Conservation (phyloP, 176 grass and related monocot genomes). For the Hordeum marinum region DNA sequence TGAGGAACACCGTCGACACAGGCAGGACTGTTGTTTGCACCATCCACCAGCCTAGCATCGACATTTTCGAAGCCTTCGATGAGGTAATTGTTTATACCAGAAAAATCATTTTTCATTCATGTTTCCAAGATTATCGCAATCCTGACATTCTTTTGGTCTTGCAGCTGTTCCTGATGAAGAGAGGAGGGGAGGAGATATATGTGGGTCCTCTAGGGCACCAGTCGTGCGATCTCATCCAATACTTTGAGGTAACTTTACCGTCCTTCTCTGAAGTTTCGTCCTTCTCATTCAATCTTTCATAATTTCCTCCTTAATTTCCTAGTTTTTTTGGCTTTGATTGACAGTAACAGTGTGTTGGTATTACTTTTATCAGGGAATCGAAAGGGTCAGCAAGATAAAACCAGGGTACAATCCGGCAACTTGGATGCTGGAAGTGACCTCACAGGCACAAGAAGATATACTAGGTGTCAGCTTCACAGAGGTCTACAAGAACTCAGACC, state of each 20-base stretch:
- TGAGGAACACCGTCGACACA: conserved; percentile 61
- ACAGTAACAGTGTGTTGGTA: not conserved
- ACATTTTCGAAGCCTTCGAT: conserved; percentile 67
- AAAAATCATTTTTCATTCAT: not conserved
- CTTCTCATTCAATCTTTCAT: not conserved
- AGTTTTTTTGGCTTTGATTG: not conserved
- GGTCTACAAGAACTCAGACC: conserved; percentile 50
- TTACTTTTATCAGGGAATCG: conserved; percentile 31
- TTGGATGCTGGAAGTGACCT: conserved; percentile 70
- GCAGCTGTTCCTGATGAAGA: conserved; percentile 60
- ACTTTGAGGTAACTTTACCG: conserved; percentile 44
- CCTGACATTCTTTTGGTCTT: no score
- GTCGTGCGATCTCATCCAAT: conserved; percentile 43
- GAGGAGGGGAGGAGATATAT: conserved; percentile 69
- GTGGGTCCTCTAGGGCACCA: conserved; percentile 57
- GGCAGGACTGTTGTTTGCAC: conserved; percentile 68
- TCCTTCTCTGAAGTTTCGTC: not conserved
- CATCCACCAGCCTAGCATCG: conserved; percentile 68
- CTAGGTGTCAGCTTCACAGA: conserved; percentile 43
- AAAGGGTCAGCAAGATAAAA: conserved; percentile 55
- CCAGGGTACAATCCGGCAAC: conserved; percentile 64
- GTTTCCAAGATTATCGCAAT: no score
- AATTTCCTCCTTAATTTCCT: not conserved
- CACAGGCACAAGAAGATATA: conserved; percentile 49
- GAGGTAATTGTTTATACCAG: conserved; percentile 31